phyloP scores from a whole-genome alignment of 208 protist species.

The Trypanosoma melophagium region DNA sequence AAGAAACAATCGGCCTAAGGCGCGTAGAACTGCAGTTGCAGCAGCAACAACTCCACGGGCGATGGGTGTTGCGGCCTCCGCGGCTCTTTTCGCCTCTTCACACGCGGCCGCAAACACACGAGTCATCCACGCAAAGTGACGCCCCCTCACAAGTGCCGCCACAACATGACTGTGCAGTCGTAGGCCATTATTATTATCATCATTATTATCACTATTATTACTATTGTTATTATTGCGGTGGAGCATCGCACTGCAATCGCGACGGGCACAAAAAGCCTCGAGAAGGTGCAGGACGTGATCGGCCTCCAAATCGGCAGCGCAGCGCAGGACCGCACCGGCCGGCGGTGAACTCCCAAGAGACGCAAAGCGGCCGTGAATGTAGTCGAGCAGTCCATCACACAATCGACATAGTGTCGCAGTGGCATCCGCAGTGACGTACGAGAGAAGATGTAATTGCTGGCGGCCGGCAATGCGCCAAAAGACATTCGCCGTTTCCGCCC shows the following conservation, averaged over 20 bases:
- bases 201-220: not conserved
- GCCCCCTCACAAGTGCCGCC: too few relatives aligned
- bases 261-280: constrained; percentile 44
- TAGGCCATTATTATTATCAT: too few relatives aligned
- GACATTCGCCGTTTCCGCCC: constrained; percentile 62
- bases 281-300: constrained; percentile 66
- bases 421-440: constrained; percentile 49
- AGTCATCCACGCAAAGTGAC: too few relatives aligned
- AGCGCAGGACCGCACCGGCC: not conserved
- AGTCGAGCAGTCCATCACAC: constrained; percentile 44
- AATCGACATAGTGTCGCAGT: constrained; percentile 32
- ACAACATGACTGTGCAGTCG: too few relatives aligned
- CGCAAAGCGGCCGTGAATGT: constrained; percentile 36
- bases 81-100: too few relatives aligned
- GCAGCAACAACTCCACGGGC: too few relatives aligned
- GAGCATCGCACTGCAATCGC: constrained; percentile 50
- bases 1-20: too few relatives aligned
- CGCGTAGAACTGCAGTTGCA: too few relatives aligned
- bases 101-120: too few relatives aligned
- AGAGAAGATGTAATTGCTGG: constrained; percentile 59
- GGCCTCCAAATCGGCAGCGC: constrained; percentile 26
- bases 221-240: not conserved
- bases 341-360: not conserved
- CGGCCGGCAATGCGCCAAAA: constrained; percentile 60
- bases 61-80: too few relatives aligned